Conservation (phyloP, 768 basidiomycete species). For the Sarcodon aspratus region DNA sequence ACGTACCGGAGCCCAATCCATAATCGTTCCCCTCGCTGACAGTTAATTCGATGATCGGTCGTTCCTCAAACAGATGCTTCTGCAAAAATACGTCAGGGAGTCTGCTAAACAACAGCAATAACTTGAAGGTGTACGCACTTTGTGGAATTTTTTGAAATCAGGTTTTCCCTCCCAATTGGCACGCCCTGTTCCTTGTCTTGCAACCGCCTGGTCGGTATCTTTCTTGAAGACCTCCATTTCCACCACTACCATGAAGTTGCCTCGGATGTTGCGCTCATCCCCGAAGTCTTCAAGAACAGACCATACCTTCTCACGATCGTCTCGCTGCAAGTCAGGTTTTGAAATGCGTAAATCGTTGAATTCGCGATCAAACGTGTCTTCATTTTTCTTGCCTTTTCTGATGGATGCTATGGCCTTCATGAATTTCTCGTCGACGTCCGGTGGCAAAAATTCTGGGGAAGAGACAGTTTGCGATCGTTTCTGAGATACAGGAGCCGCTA, state of each 20-base stretch:
- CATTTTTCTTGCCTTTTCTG: slow-evolving; percentile 54
- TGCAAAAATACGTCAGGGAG: slow-evolving; percentile 18
- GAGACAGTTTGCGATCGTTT: background rate
- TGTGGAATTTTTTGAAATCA: slow-evolving; percentile 75
- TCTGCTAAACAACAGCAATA: background rate
- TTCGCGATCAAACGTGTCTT: slow-evolving; percentile 67
- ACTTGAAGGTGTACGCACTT: slow-evolving; percentile 26
- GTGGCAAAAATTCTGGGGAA: slow-evolving; percentile 33
- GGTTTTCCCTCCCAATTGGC: slow-evolving; percentile 37
- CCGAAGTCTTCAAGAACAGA: slow-evolving; percentile 53
- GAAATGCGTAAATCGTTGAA: slow-evolving; percentile 70
- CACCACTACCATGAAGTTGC: slow-evolving; percentile 74
- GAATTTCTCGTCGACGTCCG: slow-evolving; percentile 59
- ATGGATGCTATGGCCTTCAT: slow-evolving; percentile 65
- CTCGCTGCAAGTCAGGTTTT: slow-evolving; percentile 41
- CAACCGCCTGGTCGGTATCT: slow-evolving; percentile 10
- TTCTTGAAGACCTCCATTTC: slow-evolving; percentile 47
- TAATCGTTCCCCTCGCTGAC: slow-evolving; percentile 39
- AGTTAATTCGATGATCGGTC: slow-evolving; percentile 38
- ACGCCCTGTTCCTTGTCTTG: slow-evolving; percentile 12
- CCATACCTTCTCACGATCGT: slow-evolving; percentile 44
- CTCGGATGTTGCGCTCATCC: slow-evolving; percentile 46
- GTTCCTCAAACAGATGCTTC: slow-evolving; percentile 16
- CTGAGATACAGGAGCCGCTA: too few species aligned
- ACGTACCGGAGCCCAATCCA: slow-evolving; percentile 40